A percentile compares a stretch with the other conserved stretches of the same genome.
Conservation (phyloP, 108 stramenopile species). For the Aurantiochytrium sp. region DNA sequence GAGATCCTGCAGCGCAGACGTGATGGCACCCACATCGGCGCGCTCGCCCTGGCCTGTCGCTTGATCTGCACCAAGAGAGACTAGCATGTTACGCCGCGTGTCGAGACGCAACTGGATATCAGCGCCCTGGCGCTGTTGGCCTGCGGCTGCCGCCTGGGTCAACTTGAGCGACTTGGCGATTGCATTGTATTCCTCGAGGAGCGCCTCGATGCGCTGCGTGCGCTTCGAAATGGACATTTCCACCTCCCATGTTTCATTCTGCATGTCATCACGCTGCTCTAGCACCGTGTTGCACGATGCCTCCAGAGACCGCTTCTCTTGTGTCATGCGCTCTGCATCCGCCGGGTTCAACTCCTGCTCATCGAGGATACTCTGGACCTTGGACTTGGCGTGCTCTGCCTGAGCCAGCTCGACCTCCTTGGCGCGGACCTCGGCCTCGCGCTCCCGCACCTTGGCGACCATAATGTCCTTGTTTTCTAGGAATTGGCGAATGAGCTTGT, state of each 20-base stretch:
- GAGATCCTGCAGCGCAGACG: background rate
- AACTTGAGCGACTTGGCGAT: constrained; percentile 29
- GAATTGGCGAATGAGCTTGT: constrained; percentile 65
- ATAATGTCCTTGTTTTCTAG: constrained; percentile 58
- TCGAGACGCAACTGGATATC: background rate
- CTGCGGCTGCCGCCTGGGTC: background rate
- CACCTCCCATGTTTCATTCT: constrained; percentile 30
- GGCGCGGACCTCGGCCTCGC: constrained; percentile 16
- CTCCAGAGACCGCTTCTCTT: constrained; percentile 36
- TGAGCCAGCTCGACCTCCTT: background rate
- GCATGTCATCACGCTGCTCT: constrained; percentile 25
- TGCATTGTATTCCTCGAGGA: constrained; percentile 23
- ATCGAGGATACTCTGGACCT: constrained; percentile 11
- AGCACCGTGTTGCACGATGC: constrained; percentile 16
- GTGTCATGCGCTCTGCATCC: constrained; percentile 35
- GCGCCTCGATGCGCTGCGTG: constrained; percentile 17
- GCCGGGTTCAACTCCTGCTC: constrained; percentile 44
- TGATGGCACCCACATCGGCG: background rate
- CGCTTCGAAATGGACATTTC: constrained; percentile 21
- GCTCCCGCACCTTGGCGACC: constrained; percentile 30
- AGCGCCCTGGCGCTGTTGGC: background rate
- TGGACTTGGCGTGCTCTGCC: background rate
- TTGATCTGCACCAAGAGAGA: background rate
- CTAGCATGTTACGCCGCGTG: background rate
- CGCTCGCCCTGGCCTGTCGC: background rate